These are phyloP conservation scores for Pythium guiyangense DNA, from an alignment of 352 stramenopile genomes.

Conservation along the genomic window DNA sequence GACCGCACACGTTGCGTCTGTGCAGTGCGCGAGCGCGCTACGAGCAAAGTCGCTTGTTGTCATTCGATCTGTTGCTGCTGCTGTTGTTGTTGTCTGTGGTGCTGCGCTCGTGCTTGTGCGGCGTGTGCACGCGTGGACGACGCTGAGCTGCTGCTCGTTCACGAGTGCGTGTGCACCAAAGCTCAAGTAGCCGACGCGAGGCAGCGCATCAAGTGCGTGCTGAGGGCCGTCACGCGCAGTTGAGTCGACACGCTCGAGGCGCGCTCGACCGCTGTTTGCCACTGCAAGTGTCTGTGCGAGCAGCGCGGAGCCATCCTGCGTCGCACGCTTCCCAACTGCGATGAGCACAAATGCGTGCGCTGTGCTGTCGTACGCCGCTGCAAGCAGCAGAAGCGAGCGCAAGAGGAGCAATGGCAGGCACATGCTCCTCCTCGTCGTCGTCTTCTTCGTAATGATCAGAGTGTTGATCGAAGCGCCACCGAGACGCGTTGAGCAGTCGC, in stretches of 20 bases:
- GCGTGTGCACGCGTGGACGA: not conserved
- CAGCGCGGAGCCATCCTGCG: not conserved
- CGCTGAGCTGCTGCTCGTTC: constrained; percentile 3
- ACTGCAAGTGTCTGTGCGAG: not conserved
- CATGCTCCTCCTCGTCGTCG: not conserved
- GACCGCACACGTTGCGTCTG: not conserved
- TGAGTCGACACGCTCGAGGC: not conserved
- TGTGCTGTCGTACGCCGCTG: not conserved
- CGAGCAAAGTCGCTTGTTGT: not conserved
- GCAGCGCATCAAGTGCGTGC: not conserved
- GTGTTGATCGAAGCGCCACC: not conserved
- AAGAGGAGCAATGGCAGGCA: not conserved
- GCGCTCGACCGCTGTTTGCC: too few relatives aligned
- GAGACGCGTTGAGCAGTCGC: too few relatives aligned
- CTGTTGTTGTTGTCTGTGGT: not conserved
- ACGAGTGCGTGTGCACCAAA: not conserved
- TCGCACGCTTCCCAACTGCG: not conserved
- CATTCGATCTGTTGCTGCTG: not conserved
- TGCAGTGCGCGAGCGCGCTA: not conserved
- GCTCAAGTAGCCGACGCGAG: not conserved
- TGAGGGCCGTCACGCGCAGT: not conserved
- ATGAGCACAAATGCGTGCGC: not conserved
- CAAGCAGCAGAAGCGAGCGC: not conserved
- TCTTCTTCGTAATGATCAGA: not conserved
- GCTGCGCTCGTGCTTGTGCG: not conserved